Evolutionary conservation across 2,329 filamentous ascomycete species (phyloP).

Genomic region (Fusarium buxicola): DNA sequence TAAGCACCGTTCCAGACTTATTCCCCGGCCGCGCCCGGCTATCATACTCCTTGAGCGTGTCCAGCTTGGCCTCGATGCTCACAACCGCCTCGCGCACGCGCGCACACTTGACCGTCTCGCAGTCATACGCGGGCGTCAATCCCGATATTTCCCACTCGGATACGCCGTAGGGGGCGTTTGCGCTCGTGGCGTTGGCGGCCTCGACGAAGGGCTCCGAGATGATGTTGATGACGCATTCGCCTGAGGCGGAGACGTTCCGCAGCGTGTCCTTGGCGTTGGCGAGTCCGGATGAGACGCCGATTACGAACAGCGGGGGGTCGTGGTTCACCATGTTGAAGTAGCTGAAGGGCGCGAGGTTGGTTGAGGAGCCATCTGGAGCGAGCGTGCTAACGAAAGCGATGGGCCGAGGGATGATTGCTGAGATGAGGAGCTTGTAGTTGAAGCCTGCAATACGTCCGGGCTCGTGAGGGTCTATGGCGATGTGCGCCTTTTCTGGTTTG

Average conservation of each 20-base stretch:
- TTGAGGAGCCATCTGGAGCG: constrained; percentile 67
- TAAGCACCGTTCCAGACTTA: constrained; percentile 78
- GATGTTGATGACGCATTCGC: constrained; percentile 88
- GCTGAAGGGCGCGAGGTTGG: constrained; percentile 87
- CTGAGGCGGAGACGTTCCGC: constrained; percentile 75
- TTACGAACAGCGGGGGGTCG: constrained; percentile 85
- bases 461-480: constrained; percentile 84
- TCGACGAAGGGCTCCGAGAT: constrained; percentile 87
- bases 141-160: constrained; percentile 86
- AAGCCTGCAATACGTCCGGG: constrained; percentile 72
- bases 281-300: constrained; percentile 61
- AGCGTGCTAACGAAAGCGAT: constrained; percentile 73
- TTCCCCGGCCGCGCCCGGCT: constrained; percentile 76
- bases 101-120: constrained; percentile 73
- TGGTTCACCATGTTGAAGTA: constrained; percentile 88
- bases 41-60: constrained; percentile 82
- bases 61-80: constrained; percentile 81
- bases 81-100: constrained; percentile 87
- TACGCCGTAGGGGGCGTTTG: constrained; percentile 81
- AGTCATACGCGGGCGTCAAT: constrained; percentile 74
- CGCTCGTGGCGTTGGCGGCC: constrained; percentile 83
- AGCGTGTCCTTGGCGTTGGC: constrained; percentile 80
- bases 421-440: constrained; percentile 96
- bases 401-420: constrained; percentile 83
- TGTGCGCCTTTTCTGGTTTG: constrained; percentile 65